These are phyloP conservation scores for Sutorius australiensis DNA, from an alignment of 768 basidiomycete genomes.

Conservation along the genomic window DNA sequence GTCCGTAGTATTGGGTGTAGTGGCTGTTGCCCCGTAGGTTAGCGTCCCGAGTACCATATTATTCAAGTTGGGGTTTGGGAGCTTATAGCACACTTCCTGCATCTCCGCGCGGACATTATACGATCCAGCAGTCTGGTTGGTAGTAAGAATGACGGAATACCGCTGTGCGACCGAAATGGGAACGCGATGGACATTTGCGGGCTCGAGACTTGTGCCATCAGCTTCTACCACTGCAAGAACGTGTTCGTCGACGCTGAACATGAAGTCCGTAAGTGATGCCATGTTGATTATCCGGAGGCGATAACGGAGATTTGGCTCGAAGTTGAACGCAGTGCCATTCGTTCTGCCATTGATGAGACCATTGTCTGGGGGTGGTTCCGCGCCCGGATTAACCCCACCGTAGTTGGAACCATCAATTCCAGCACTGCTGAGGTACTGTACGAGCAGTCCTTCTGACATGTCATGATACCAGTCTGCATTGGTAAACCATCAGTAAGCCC, in stretches of 20 bases:
- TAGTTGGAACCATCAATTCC: conserved; percentile 30
- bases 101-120: conserved; percentile 38
- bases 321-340: conserved; percentile 24
- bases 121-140: conserved; percentile 36
- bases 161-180: conserved; percentile 46
- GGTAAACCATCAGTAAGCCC: background rate
- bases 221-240: conserved; percentile 45
- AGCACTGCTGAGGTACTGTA: conserved; percentile 27
- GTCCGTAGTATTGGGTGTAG: conserved; percentile 24
- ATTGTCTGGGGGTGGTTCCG: conserved; percentile 38
- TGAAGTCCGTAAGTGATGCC: conserved; percentile 43
- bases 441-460: conserved; percentile 28
- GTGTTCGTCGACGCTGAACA: conserved; percentile 46
- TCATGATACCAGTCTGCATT: conserved; percentile 33
- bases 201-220: conserved; percentile 43
- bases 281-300: conserved; percentile 48
- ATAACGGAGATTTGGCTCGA: conserved; percentile 37
- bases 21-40: conserved; percentile 24
- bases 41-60: conserved; percentile 29
- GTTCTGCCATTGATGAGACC: conserved; percentile 34
- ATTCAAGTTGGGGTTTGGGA: conserved; percentile 27
- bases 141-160: conserved; percentile 44
- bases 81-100: conserved; percentile 32
- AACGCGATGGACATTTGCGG: conserved; percentile 38
- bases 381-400: conserved; percentile 28